Conservation (phyloP, 2,329 filamentous ascomycete genomes). For the Elsinoe necatrix region DNA sequence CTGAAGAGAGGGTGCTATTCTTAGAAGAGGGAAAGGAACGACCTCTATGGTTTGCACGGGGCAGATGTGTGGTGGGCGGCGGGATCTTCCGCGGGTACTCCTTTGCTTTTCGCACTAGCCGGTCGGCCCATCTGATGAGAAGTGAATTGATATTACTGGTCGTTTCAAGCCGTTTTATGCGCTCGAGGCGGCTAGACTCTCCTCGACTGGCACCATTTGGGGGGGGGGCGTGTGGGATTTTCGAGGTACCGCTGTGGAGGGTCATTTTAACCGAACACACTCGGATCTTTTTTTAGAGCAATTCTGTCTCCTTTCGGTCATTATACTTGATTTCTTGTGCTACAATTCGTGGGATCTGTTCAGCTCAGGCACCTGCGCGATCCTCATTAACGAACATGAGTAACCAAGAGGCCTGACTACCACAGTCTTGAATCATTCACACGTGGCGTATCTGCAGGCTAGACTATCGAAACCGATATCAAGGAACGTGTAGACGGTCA, state of each 20-base stretch:
- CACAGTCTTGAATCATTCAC: background rate
- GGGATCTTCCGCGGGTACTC: background rate
- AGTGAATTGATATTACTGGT: background rate
- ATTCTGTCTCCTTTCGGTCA: background rate
- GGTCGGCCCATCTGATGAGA: slow-evolving; percentile 1
- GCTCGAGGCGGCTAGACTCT: slow-evolving; percentile 11
- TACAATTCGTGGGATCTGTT: background rate
- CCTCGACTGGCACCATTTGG: background rate
- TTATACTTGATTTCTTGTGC: slow-evolving; percentile 11
- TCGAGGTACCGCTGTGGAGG: background rate
- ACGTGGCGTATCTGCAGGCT: background rate
- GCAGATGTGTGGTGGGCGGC: background rate
- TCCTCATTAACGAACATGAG: background rate
- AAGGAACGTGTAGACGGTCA: background rate
- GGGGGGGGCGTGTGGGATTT: background rate
- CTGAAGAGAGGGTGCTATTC: slow-evolving; percentile 14
- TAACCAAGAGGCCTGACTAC: background rate
- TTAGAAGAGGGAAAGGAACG: slow-evolving; percentile 11
- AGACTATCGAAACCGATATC: background rate
- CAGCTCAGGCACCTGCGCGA: background rate
- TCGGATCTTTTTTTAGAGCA: background rate
- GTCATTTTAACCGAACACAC: background rate
- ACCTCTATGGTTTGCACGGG: background rate
- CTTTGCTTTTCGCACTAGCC: background rate
- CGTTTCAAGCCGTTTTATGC: slow-evolving; percentile 7